These are phyloP conservation scores for Cyberlindnera meyerae DNA, from an alignment of 805 yeast genomes.

Conservation along the genomic window DNA sequence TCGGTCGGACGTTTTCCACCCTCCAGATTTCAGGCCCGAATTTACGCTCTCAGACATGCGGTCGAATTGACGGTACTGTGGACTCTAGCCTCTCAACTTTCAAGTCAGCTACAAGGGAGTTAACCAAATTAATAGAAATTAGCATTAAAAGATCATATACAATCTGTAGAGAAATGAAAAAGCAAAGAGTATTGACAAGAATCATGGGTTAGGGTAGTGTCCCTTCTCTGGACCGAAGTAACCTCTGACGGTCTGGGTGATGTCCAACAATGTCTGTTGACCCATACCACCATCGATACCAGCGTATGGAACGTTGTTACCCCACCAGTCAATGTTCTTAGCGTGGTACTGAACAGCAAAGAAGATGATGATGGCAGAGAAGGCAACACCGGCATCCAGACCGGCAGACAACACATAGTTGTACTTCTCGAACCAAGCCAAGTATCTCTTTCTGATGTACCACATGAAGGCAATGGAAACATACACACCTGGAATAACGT, in stretches of 20 bases:
- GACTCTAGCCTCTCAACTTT: too few relatives aligned
- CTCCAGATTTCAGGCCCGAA: too few relatives aligned
- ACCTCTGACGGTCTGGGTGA: conserved; percentile 13
- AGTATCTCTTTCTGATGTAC: conserved; percentile 33
- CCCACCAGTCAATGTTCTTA: conserved; percentile 57
- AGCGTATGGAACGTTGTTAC: conserved; percentile 37
- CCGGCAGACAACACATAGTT: conserved; percentile 51
- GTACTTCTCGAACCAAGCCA: conserved; percentile 50
- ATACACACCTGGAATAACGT: conserved; percentile 27
- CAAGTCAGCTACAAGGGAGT: too few relatives aligned
- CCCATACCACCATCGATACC: conserved; percentile 37
- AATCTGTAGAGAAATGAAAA: too few relatives aligned
- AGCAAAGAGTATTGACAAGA: too few relatives aligned
- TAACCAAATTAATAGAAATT: too few relatives aligned
- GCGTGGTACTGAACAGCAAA: conserved; percentile 44
- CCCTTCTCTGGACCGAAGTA: conserved; percentile 22
- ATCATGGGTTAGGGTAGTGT: conserved; percentile 12
- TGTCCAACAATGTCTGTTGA: conserved; percentile 11
- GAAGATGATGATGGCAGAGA: conserved; percentile 47
- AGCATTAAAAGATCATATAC: too few relatives aligned
- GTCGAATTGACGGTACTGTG: too few relatives aligned
- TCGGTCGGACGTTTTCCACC: too few relatives aligned
- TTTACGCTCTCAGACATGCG: too few relatives aligned
- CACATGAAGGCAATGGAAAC: conserved; percentile 42
- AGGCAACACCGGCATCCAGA: conserved; percentile 58